Evolutionary conservation across 179 eudicot species (phyloP).

Genomic region (Silene coronaria): DNA sequence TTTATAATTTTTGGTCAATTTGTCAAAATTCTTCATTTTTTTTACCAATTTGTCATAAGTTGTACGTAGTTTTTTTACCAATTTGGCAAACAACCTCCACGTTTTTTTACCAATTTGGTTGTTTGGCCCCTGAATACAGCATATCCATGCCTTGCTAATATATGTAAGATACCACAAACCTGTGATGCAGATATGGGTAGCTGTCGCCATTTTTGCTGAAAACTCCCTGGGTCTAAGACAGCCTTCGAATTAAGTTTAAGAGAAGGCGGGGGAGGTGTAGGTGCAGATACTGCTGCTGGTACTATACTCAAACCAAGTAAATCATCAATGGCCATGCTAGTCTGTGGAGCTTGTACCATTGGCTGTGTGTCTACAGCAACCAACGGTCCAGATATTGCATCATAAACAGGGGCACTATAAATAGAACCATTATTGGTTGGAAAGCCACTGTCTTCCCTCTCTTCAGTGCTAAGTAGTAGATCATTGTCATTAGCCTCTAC

Average conservation of each 20-base stretch:
- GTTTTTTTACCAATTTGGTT: too few relatives aligned
- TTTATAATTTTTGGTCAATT: too few relatives aligned
- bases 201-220: constrained; percentile 98
- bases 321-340: constrained; percentile 80
- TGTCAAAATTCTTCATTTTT: too few relatives aligned
- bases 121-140: not conserved
- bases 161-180: constrained; percentile 39
- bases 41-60: too few relatives aligned
- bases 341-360: constrained; percentile 31
- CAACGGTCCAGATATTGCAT: constrained; percentile 41
- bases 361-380: constrained; percentile 41
- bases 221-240: constrained; percentile 62
- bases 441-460: constrained; percentile 57
- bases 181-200: constrained; percentile 63
- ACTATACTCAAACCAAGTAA: constrained; percentile 68
- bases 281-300: constrained; percentile 31
- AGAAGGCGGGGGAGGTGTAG: constrained; percentile 47
- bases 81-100: too few relatives aligned
- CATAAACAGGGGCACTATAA: constrained; percentile 60
- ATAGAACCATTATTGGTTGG: constrained; percentile 55
- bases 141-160: not conserved
- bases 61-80: too few relatives aligned
- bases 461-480: constrained; percentile 73
- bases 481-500: constrained; percentile 90
- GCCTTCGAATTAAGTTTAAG: constrained; percentile 76